These are phyloP conservation scores for Vitis rupestris DNA, from an alignment of 164 flowering plant genomes.

Conservation along the genomic window DNA sequence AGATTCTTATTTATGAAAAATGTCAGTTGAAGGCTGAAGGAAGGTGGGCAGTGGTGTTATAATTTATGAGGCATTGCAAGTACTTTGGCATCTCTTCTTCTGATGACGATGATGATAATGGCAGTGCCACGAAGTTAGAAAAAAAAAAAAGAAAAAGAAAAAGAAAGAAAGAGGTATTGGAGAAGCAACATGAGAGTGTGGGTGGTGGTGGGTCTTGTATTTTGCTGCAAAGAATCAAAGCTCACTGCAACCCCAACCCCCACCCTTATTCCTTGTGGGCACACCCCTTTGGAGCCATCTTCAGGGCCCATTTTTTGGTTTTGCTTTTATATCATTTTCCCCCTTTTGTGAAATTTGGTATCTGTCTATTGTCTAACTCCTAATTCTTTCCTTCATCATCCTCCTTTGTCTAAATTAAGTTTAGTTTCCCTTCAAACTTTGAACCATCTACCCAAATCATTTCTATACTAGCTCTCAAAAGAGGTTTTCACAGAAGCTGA, in stretches of 20 bases:
- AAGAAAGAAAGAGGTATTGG: background rate
- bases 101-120: slow-evolving; percentile 13
- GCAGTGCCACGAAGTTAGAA: slow-evolving; percentile 19
- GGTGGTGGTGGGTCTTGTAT: slow-evolving; percentile 8
- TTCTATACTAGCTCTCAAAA: too few species aligned
- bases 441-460: too few species aligned
- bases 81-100: slow-evolving; percentile 16
- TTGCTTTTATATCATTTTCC: background rate
- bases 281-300: slow-evolving; percentile 12
- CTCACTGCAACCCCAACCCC: slow-evolving; percentile 10
- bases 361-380: background rate
- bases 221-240: slow-evolving; percentile 16
- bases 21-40: slow-evolving; percentile 13
- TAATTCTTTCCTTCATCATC: too few species aligned
- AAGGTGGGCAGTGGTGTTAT: slow-evolving; percentile 9
- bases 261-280: slow-evolving; percentile 16
- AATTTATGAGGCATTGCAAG: slow-evolving; percentile 10
- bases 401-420: too few species aligned
- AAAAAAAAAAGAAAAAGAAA: background rate
- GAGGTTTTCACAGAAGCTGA: too few species aligned
- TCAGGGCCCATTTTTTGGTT: slow-evolving; percentile 3
- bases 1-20: slow-evolving; percentile 16
- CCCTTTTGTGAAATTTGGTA: background rate
- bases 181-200: slow-evolving; percentile 3
- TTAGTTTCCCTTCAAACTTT: too few species aligned